These are phyloP conservation scores for Penicillium atrosanguineum DNA, from an alignment of 495 filamentous ascomycete genomes.

Conservation along the genomic window DNA sequence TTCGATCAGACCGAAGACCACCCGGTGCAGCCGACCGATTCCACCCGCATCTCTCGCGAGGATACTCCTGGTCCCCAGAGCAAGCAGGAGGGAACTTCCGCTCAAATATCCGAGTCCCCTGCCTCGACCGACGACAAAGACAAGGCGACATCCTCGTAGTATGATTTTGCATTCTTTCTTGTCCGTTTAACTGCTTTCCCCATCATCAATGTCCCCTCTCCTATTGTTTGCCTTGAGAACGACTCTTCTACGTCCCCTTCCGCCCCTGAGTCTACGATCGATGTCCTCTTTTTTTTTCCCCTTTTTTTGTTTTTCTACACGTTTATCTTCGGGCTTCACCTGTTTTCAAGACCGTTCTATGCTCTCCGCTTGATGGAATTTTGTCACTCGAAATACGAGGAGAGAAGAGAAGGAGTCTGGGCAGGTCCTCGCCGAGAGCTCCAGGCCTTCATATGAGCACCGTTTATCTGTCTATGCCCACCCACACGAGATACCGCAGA, in stretches of 20 bases:
- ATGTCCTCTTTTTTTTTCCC: slow-evolving; percentile 14
- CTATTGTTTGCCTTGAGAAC: slow-evolving; percentile 26
- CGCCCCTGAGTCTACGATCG: slow-evolving; percentile 19
- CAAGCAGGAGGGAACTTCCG: slow-evolving; percentile 26
- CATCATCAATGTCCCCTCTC: not conserved
- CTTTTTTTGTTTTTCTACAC: slow-evolving; percentile 6
- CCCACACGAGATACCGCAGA: slow-evolving; percentile 35
- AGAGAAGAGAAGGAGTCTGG: slow-evolving; percentile 3
- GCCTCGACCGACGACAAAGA: slow-evolving; percentile 43
- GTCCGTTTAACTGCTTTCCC: not conserved
- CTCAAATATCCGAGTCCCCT: slow-evolving; percentile 47
- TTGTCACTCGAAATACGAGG: slow-evolving; percentile 4
- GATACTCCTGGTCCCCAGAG: slow-evolving; percentile 56
- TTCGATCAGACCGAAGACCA: slow-evolving; percentile 82
- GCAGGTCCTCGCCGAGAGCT: slow-evolving; percentile 18
- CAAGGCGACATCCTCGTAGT: slow-evolving; percentile 30
- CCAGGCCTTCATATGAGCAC: slow-evolving; percentile 23
- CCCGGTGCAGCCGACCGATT: slow-evolving; percentile 50
- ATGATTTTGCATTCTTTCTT: slow-evolving; percentile 1
- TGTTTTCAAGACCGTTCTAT: slow-evolving; percentile 3
- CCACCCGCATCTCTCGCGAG: slow-evolving; percentile 49
- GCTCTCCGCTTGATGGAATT: slow-evolving; percentile 6
- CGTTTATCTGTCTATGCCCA: slow-evolving; percentile 26
- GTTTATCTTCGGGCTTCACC: slow-evolving; percentile 1
- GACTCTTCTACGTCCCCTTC: slow-evolving; percentile 3